phyloP scores from a whole-genome alignment of 306 rosid genomes.

The Casuarina equisetifolia region DNA sequence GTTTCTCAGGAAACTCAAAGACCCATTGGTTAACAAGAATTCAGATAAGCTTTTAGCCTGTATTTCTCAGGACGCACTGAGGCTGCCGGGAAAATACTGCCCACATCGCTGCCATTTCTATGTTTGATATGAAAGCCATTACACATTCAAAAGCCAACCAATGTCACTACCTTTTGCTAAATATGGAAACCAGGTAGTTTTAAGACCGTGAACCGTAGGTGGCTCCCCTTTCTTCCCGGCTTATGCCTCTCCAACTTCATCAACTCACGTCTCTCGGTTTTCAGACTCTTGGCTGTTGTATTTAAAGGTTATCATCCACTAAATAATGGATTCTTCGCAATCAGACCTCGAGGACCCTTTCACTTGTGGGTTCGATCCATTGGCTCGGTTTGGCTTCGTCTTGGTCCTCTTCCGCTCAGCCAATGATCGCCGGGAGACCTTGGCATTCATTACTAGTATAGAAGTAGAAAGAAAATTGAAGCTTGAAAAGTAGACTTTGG shows the following conservation, averaged over 20 bases:
- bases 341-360: background rate
- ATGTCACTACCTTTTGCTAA: background rate
- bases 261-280: conserved; percentile 1
- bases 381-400: conserved; percentile 13
- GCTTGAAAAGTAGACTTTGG: background rate
- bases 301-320: conserved; percentile 2
- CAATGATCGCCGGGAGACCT: background rate
- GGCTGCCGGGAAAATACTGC: too few relatives aligned
- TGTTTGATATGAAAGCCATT: conserved; percentile 15
- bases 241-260: conserved; percentile 12
- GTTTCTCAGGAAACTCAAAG: too few relatives aligned
- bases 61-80: too few relatives aligned
- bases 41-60: too few relatives aligned
- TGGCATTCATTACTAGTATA: background rate
- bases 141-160: background rate
- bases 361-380: conserved; percentile 4
- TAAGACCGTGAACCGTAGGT: conserved; percentile 12
- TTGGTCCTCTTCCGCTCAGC: too few relatives aligned
- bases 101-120: background rate
- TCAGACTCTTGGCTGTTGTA: background rate
- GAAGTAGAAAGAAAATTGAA: background rate
- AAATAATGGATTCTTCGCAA: conserved; percentile 3
- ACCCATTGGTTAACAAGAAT: too few relatives aligned
- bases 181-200: conserved; percentile 11
- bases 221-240: conserved; percentile 31